phyloP scores from a whole-genome alignment of 106 monocot genomes.

The Triglochin maritima region DNA sequence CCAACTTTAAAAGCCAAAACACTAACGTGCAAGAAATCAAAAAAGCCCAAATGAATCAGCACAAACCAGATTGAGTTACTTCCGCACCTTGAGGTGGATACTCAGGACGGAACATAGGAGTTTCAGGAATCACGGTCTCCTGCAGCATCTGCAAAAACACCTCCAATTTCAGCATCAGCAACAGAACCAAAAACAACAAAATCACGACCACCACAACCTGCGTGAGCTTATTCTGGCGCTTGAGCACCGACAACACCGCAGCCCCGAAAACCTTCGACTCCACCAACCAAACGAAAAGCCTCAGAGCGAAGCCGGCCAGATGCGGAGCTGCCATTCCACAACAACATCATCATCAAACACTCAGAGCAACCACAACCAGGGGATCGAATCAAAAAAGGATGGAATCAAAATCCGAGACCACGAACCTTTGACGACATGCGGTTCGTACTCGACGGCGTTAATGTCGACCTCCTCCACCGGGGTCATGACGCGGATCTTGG shows the following conservation, averaged over 20 bases:
- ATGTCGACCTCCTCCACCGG: conserved; percentile 83
- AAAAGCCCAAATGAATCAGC: too few relatives aligned
- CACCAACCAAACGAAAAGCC: conserved; percentile 62
- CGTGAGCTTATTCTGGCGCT: conserved; percentile 47
- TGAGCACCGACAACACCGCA: conserved; percentile 34
- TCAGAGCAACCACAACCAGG: background rate
- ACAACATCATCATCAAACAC: background rate
- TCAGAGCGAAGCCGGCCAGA: conserved; percentile 44
- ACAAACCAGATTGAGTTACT: too few relatives aligned
- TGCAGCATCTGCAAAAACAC: conserved; percentile 41
- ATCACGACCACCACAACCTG: conserved; percentile 21
- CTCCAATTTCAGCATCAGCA: too few relatives aligned
- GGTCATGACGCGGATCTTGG: conserved; percentile 38
- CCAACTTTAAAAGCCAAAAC: too few relatives aligned
- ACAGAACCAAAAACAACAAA: background rate
- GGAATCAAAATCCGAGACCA: background rate
- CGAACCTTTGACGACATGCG: conserved; percentile 34
- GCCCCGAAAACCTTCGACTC: conserved; percentile 49
- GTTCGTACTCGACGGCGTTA: conserved; percentile 51
- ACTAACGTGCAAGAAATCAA: too few relatives aligned
- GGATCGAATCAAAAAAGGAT: background rate
- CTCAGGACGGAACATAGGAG: conserved; percentile 81
- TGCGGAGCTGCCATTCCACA: conserved; percentile 53
- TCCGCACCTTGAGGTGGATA: conserved; percentile 87
- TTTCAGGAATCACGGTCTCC: conserved; percentile 72